These are phyloP conservation scores for Mollisiaceae sp. DNA, from an alignment of 2,329 filamentous ascomycete species.

Conservation along the genomic window DNA sequence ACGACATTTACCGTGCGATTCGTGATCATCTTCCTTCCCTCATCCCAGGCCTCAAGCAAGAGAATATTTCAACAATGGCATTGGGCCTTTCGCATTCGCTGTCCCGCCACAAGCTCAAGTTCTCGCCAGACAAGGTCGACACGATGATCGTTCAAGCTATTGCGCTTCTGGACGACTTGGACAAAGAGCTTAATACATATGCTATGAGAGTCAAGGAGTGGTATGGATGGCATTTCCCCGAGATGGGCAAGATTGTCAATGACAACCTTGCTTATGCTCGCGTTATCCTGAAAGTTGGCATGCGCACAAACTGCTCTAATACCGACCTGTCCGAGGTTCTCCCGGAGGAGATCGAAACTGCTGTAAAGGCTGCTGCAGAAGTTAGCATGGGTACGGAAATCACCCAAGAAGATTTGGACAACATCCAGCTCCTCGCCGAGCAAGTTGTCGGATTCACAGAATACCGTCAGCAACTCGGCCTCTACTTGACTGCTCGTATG, in stretches of 20 bases:
- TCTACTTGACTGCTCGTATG: constrained; percentile 92
- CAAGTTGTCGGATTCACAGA: constrained; percentile 93
- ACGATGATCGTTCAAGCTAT: constrained; percentile 99
- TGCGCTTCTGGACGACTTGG: constrained; percentile 89
- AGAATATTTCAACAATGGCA: constrained; percentile 92
- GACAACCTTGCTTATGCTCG: constrained; percentile 95
- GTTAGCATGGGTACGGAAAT: constrained; percentile 99
- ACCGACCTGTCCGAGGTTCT: constrained; percentile 88
- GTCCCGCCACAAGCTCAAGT: constrained; percentile 97
- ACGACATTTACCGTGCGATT: constrained; percentile 93
- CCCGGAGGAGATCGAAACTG: constrained; percentile 90
- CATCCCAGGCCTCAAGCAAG: constrained; percentile 83
- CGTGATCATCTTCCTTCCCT: constrained; percentile 88
- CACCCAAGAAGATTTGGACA: constrained; percentile 86
- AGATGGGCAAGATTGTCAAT: constrained; percentile 95
- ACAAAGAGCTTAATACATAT: constrained; percentile 99
- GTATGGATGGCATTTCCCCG: constrained; percentile 99
- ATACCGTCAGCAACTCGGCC: constrained; percentile 85
- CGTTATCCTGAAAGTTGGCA: constrained; percentile 86
- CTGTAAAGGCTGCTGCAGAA: constrained; percentile 92
- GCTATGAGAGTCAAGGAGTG: constrained; percentile 99
- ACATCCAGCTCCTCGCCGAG: constrained; percentile 89
- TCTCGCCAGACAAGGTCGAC: constrained; percentile 97
- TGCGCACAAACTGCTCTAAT: constrained; percentile 78
- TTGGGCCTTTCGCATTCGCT: constrained; percentile 96